phyloP scores from a whole-genome alignment of 1,284 basidiomycete species.

The Pascua sp. region DNA sequence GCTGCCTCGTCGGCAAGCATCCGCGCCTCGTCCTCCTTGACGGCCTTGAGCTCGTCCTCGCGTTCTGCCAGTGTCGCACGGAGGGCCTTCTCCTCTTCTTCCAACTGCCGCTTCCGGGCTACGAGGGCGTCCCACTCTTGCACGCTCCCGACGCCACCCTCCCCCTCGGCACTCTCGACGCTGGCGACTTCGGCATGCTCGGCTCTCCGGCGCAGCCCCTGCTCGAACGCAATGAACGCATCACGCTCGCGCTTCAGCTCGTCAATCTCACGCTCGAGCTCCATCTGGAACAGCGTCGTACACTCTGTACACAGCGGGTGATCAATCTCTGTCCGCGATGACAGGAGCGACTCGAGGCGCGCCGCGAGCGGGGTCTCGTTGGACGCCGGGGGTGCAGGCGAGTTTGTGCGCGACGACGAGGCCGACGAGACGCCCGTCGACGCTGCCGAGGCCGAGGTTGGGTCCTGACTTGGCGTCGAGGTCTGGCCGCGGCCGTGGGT shows the following conservation, averaged over 20 bases:
- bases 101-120: conserved; percentile 54
- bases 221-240: conserved; percentile 87
- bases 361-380: conserved; percentile 21
- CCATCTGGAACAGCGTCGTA: conserved; percentile 72
- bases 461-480: not conserved
- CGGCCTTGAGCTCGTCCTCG: conserved; percentile 67
- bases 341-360: conserved; percentile 69
- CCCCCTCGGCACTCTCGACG: conserved; percentile 56
- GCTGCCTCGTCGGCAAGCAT: conserved; percentile 68
- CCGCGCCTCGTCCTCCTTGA: conserved; percentile 68
- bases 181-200: conserved; percentile 17
- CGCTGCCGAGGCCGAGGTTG: conserved; percentile 21
- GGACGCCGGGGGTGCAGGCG: conserved; percentile 13
- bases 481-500: conserved; percentile 11
- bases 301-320: conserved; percentile 96
- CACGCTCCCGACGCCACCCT: conserved; percentile 46
- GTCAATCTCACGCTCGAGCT: conserved; percentile 77
- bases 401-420: conserved; percentile 2
- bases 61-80: conserved; percentile 49
- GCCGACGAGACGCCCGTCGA: conserved; percentile 1
- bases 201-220: conserved; percentile 56
- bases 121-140: conserved; percentile 59
- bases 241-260: conserved; percentile 88
- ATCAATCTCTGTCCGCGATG: conserved; percentile 76
- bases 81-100: conserved; percentile 63